phyloP scores from a whole-genome alignment of 371 early-diverging fungal genomes.

The Mucor racemosus region DNA sequence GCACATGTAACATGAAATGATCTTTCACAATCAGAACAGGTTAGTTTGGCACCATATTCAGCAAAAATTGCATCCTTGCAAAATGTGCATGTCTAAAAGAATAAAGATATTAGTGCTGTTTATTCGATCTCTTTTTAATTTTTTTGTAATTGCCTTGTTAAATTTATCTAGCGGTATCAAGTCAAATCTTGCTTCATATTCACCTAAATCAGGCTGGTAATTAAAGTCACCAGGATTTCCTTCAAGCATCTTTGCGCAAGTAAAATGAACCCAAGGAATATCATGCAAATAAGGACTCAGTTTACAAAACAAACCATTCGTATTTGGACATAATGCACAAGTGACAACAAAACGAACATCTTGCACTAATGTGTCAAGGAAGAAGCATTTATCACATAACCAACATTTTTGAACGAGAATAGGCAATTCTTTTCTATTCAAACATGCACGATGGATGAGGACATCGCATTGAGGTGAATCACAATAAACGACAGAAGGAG shows the following conservation, averaged over 20 bases:
- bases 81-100: constrained; percentile 29
- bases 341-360: constrained; percentile 10
- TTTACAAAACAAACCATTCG: constrained; percentile 54
- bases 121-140: too few species aligned
- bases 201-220: constrained; percentile 10
- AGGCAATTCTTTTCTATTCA: not conserved
- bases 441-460: not conserved
- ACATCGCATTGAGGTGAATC: not conserved
- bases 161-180: not conserved
- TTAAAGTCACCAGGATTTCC: constrained; percentile 22
- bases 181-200: constrained; percentile 1
- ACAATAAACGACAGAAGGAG: not conserved
- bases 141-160: not conserved
- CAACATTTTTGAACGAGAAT: not conserved
- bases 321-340: constrained; percentile 56
- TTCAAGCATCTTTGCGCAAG: constrained; percentile 39
- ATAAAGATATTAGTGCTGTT: not conserved
- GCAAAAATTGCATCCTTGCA: constrained; percentile 42
- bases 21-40: constrained; percentile 50
- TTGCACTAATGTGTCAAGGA: not conserved
- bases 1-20: constrained; percentile 64
- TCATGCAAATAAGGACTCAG: constrained; percentile 38
- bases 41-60: constrained; percentile 49
- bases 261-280: constrained; percentile 47
- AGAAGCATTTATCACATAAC: not conserved